Conservation (phyloP, 495 filamentous ascomycete genomes). For the Daldinia bambusicola region DNA sequence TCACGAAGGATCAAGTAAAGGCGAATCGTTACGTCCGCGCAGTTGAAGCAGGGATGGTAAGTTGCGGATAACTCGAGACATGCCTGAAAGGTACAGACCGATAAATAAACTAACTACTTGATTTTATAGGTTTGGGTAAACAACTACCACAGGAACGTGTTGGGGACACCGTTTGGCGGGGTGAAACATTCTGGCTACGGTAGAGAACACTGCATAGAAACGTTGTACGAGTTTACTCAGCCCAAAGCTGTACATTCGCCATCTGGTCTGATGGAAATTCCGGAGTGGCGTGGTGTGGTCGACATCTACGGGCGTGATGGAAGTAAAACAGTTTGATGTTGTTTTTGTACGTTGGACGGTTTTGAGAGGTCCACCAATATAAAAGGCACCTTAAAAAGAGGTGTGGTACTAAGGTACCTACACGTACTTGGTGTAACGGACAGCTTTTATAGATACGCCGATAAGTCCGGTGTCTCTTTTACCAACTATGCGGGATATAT, state of each 20-base stretch:
- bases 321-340: constrained; percentile 16
- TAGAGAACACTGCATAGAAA: constrained; percentile 22
- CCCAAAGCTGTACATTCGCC: constrained; percentile 16
- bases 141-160: constrained; percentile 22
- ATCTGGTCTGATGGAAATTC: constrained; percentile 12
- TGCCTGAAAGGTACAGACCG: neutral
- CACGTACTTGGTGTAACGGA: neutral
- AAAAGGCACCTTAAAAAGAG: too few species aligned
- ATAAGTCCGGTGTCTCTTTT: constrained; percentile 23
- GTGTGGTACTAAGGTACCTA: too few species aligned
- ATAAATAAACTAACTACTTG: neutral
- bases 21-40: constrained; percentile 30
- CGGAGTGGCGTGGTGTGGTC: constrained; percentile 26
- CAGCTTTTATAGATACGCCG: neutral
- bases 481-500: neutral
- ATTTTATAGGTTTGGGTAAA: constrained; percentile 23
- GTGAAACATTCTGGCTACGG: constrained; percentile 30
- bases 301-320: constrained; percentile 21
- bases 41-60: constrained; percentile 27
- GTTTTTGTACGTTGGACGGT: neutral
- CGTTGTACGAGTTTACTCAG: constrained; percentile 21
- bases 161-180: constrained; percentile 28
- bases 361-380: too few species aligned
- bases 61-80: neutral
- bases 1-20: constrained; percentile 31